Conservation (phyloP, 768 basidiomycete genomes). For the Phylloporus arenicola region DNA sequence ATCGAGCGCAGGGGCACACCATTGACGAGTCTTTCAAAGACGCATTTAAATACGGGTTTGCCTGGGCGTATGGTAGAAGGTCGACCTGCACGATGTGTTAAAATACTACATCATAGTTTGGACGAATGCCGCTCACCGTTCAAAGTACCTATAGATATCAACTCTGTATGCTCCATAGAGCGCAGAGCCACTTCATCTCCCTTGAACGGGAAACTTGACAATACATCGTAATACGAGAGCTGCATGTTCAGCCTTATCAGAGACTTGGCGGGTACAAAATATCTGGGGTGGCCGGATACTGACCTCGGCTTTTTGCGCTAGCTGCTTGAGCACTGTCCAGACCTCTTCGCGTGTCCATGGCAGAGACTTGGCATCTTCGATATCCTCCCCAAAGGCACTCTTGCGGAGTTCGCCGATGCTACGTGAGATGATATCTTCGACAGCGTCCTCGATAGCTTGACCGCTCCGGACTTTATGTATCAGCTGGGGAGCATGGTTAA, state of each 20-base stretch:
- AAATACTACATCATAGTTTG: not conserved
- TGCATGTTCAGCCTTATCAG: slow-evolving; percentile 22
- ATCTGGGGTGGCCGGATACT: slow-evolving; percentile 22
- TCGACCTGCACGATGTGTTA: slow-evolving; percentile 49
- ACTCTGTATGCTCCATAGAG: slow-evolving; percentile 82
- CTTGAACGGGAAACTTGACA: slow-evolving; percentile 86
- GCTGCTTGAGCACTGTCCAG: slow-evolving; percentile 73
- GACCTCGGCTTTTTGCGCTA: slow-evolving; percentile 63
- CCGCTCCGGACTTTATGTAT: slow-evolving; percentile 82
- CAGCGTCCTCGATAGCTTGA: slow-evolving; percentile 66
- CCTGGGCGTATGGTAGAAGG: slow-evolving; percentile 84
- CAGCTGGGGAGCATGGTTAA: slow-evolving; percentile 41
- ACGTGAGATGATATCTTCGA: slow-evolving; percentile 82
- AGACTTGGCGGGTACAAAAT: slow-evolving; percentile 10
- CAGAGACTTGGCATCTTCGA: slow-evolving; percentile 77
- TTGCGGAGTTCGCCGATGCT: slow-evolving; percentile 82
- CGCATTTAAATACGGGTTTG: slow-evolving; percentile 82
- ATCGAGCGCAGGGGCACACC: slow-evolving; percentile 40
- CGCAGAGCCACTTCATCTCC: slow-evolving; percentile 79
- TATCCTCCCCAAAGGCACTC: slow-evolving; percentile 89
- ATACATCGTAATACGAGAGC: slow-evolving; percentile 77
- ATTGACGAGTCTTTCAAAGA: slow-evolving; percentile 75
- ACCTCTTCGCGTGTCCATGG: slow-evolving; percentile 86
- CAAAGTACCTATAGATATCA: slow-evolving; percentile 73
- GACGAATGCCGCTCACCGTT: slow-evolving; percentile 47